Evolutionary conservation across 2,329 filamentous ascomycete species (phyloP).

Genomic region (Cladobotryum mycophilum): DNA sequence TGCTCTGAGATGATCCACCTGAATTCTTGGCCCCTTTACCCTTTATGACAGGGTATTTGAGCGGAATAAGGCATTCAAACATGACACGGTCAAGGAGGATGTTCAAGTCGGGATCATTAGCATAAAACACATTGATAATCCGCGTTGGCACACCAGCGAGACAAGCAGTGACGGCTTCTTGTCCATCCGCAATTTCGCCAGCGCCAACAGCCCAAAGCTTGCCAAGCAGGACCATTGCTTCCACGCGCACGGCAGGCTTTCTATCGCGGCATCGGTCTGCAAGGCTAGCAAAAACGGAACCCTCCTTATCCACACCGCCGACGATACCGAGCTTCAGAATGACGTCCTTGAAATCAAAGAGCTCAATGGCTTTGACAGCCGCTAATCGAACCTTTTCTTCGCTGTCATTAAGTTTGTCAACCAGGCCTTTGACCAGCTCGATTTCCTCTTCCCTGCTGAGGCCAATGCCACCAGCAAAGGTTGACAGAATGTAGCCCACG

Average conservation of each 20-base stretch:
- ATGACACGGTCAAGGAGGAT: slow-evolving; percentile 76
- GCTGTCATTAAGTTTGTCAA: slow-evolving; percentile 75
- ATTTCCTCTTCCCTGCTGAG: slow-evolving; percentile 77
- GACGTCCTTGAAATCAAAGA: slow-evolving; percentile 74
- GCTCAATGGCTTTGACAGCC: slow-evolving; percentile 77
- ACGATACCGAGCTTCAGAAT: slow-evolving; percentile 72
- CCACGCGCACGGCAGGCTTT: slow-evolving; percentile 71
- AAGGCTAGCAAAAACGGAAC: slow-evolving; percentile 73
- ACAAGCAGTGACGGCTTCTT: slow-evolving; percentile 68
- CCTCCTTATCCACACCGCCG: slow-evolving; percentile 68
- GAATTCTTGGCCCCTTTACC: slow-evolving; percentile 55
- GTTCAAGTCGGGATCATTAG: slow-evolving; percentile 82
- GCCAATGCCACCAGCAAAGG: slow-evolving; percentile 83
- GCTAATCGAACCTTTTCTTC: slow-evolving; percentile 89
- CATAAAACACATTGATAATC: slow-evolving; percentile 83
- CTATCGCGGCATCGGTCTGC: slow-evolving; percentile 86
- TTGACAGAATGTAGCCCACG: slow-evolving; percentile 80
- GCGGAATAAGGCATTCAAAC: slow-evolving; percentile 81
- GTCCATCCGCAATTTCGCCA: slow-evolving; percentile 76
- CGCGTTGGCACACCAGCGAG: slow-evolving; percentile 76
- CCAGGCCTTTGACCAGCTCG: slow-evolving; percentile 64
- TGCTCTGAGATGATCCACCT: slow-evolving; percentile 46
- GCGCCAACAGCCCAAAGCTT: slow-evolving; percentile 91
- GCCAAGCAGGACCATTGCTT: slow-evolving; percentile 77
- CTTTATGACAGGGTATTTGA: slow-evolving; percentile 71